phyloP scores from a whole-genome alignment of 2,329 filamentous ascomycete species.

The Colletotrichum melonis region DNA sequence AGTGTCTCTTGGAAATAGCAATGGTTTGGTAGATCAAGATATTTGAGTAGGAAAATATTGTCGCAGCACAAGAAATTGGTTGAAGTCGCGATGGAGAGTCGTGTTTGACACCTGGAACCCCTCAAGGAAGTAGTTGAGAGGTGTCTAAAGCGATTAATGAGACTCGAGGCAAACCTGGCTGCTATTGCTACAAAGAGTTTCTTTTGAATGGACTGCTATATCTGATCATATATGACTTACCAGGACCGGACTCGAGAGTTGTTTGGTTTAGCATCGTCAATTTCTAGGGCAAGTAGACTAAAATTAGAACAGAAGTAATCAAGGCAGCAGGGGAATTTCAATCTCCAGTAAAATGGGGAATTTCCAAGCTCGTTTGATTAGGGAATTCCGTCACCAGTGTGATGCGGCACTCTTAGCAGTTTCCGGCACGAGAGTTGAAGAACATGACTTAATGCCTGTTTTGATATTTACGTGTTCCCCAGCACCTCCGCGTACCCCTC shows the following conservation, averaged over 20 bases:
- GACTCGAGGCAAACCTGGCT: not conserved
- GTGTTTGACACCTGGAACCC: not conserved
- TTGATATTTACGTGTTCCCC: not conserved
- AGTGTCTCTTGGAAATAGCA: not conserved
- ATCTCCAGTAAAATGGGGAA: not conserved
- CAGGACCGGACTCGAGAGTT: not conserved
- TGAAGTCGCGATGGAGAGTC: not conserved
- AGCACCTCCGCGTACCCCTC: not conserved
- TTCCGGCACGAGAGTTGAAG: not conserved
- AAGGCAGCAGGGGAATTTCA: not conserved
- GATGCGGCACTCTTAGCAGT: not conserved
- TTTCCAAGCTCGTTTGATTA: not conserved
- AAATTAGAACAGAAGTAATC: not conserved
- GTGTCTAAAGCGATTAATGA: not conserved
- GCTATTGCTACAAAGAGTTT: not conserved
- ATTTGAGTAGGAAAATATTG: not conserved
- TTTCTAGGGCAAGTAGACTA: not conserved
- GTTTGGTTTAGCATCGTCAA: not conserved
- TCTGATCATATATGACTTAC: not conserved
- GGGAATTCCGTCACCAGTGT: not conserved
- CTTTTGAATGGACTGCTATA: not conserved
- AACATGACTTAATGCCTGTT: not conserved
- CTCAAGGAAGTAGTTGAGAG: not conserved
- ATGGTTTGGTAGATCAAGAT: not conserved
- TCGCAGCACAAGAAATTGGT: not conserved